Conservation (phyloP, 257 asterid species). For the Petunia axillaris region DNA sequence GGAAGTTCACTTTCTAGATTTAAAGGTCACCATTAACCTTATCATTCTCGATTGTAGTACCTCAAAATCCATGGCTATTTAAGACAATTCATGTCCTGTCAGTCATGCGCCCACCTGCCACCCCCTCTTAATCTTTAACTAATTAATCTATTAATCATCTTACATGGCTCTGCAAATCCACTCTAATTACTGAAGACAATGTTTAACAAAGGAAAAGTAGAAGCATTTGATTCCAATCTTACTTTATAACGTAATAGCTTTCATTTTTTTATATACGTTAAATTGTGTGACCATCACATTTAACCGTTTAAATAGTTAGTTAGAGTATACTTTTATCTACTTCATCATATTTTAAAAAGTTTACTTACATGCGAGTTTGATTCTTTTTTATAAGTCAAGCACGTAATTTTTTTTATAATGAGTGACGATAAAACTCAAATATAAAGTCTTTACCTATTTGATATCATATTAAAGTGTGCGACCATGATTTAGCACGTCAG, state of each 20-base stretch:
- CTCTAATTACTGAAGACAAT: neutral
- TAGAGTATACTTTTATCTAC: too few relatives aligned
- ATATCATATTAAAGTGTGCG: too few relatives aligned
- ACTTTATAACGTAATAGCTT: neutral
- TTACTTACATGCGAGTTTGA: too few relatives aligned
- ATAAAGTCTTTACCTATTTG: too few relatives aligned
- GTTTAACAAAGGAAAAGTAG: neutral
- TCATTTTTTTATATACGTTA: too few relatives aligned
- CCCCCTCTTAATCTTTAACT: neutral
- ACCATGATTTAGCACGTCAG: neutral
- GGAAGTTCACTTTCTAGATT: neutral
- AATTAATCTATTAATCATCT: neutral
- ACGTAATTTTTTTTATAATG: too few relatives aligned
- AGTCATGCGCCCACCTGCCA: slow-evolving; percentile 2
- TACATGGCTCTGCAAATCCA: neutral
- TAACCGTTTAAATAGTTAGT: too few relatives aligned
- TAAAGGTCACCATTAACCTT: slow-evolving; percentile 18
- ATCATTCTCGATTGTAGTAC: slow-evolving; percentile 20
- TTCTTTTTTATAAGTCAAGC: too few relatives aligned
- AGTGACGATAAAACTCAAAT: too few relatives aligned
- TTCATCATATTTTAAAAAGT: too few relatives aligned
- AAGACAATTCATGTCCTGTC: neutral
- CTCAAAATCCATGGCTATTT: neutral
- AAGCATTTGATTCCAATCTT: slow-evolving; percentile 16
- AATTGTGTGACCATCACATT: too few relatives aligned